phyloP scores from a whole-genome alignment of 2,329 filamentous ascomycete genomes.

The Alternaria atra region DNA sequence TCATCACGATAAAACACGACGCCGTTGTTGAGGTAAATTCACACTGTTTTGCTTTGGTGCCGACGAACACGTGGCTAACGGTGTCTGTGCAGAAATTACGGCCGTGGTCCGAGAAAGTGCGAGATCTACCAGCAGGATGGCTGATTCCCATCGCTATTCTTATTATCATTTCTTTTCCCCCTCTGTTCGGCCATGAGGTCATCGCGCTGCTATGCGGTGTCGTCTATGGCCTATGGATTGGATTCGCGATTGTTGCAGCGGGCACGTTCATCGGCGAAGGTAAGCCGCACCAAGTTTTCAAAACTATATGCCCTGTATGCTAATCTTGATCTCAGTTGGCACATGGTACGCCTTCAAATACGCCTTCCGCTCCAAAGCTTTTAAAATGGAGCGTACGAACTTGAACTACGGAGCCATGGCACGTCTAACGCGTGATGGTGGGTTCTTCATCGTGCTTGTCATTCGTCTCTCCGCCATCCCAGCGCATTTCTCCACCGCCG shows the following conservation, averaged over 20 bases:
- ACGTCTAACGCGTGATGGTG: slow-evolving; percentile 45
- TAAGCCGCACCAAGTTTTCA: slow-evolving; percentile 18
- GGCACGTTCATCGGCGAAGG: slow-evolving; percentile 49
- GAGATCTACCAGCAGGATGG: slow-evolving; percentile 47
- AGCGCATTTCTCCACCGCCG: slow-evolving; percentile 47
- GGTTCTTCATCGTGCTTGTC: slow-evolving; percentile 46
- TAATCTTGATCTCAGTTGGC: slow-evolving; percentile 35
- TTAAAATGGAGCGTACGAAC: slow-evolving; percentile 47
- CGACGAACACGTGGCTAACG: slow-evolving; percentile 16
- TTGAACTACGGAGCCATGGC: slow-evolving; percentile 50
- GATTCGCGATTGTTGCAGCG: slow-evolving; percentile 45
- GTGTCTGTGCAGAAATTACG: slow-evolving; percentile 36
- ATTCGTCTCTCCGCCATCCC: slow-evolving; percentile 48
- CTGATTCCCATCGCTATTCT: slow-evolving; percentile 47
- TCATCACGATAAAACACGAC: slow-evolving; percentile 44
- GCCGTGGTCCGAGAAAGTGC: slow-evolving; percentile 47
- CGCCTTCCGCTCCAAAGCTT: slow-evolving; percentile 39
- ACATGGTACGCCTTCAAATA: slow-evolving; percentile 50
- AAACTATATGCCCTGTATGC: not conserved
- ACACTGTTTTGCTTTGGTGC: not conserved
- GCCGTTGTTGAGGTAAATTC: slow-evolving; percentile 41
- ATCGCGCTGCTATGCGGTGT: slow-evolving; percentile 48
- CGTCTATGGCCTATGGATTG: slow-evolving; percentile 47
- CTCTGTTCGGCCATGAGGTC: slow-evolving; percentile 47
- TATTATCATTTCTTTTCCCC: slow-evolving; percentile 47